A percentile compares a stretch with the other conserved stretches of the same genome.
Conservation (phyloP, 108 stramenopile genomes). For the Cyclostephanos tholiformis region DNA sequence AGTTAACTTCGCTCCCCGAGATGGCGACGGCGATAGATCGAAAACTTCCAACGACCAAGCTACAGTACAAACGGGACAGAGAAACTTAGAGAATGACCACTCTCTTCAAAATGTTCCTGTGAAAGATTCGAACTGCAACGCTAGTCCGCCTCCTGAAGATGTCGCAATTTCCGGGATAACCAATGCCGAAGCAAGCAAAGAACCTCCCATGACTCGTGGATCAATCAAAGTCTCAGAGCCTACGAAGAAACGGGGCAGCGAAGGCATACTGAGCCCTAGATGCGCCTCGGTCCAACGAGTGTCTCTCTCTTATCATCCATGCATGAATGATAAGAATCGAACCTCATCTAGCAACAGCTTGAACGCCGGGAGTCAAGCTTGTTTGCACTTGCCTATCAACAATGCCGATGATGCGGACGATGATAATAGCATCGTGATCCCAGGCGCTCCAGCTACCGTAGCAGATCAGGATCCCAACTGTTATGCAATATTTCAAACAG, state of each 20-base stretch:
- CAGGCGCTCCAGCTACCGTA: constrained; percentile 7
- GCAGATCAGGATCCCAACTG: background rate
- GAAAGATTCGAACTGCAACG: constrained; percentile 5
- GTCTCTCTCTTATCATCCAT: constrained; percentile 6
- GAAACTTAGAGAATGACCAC: background rate
- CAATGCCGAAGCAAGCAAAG: background rate
- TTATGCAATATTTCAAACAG: background rate
- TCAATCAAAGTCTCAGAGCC: background rate
- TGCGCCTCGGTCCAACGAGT: background rate
- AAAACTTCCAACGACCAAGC: constrained; percentile 2
- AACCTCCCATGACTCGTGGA: background rate
- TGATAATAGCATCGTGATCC: constrained; percentile 42
- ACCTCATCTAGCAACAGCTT: background rate
- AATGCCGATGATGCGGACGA: constrained; percentile 18
- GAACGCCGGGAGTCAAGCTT: background rate
- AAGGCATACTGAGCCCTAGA: background rate
- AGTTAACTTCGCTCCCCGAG: background rate
- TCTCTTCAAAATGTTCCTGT: background rate
- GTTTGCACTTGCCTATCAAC: background rate
- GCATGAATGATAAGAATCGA: constrained; percentile 2
- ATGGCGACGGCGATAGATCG: background rate
- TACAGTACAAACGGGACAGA: background rate
- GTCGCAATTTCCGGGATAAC: constrained; percentile 8
- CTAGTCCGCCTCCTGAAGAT: constrained; percentile 5
- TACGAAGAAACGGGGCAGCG: background rate